Evolutionary conservation across 2,329 filamentous ascomycete species (phyloP).

Genomic region (Aspergillus latus): DNA sequence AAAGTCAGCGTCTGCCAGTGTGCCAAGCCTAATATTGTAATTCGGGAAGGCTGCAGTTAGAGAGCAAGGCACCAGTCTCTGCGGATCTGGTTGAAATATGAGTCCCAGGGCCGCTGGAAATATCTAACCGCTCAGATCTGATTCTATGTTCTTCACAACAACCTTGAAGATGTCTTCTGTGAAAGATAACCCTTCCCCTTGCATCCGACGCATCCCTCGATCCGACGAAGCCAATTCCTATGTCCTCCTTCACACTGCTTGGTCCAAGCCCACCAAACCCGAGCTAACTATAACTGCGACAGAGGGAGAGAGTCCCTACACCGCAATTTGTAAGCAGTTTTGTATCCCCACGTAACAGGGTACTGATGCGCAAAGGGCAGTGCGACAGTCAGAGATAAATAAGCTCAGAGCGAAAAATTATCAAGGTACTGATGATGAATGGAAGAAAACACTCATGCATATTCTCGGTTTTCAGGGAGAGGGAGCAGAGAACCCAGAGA

Average conservation of each 20-base stretch:
- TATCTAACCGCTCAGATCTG: not conserved
- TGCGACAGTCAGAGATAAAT: constrained; percentile 38
- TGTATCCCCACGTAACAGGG: not conserved
- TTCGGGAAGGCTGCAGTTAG: not conserved
- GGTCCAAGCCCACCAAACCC: constrained; percentile 38
- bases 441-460: constrained; percentile 37
- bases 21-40: not conserved
- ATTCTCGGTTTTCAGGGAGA: constrained; percentile 33
- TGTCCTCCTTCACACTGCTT: constrained; percentile 53
- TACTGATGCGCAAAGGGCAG: constrained; percentile 28
- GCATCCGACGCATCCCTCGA: constrained; percentile 52
- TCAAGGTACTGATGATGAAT: constrained; percentile 45
- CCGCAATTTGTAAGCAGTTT: constrained; percentile 42
- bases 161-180: constrained; percentile 10
- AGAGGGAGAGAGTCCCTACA: constrained; percentile 58
- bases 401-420: constrained; percentile 45
- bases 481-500: constrained; percentile 18
- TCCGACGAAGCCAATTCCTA: constrained; percentile 42
- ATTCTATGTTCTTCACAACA: not conserved
- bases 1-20: not conserved
- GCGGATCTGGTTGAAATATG: not conserved
- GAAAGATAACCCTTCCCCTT: constrained; percentile 22
- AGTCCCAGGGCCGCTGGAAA: not conserved
- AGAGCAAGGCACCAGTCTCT: not conserved
- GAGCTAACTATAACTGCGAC: constrained; percentile 59